Evolutionary conservation across 495 filamentous ascomycete species (phyloP).

Genomic region (Hypoxylon trugodes): DNA sequence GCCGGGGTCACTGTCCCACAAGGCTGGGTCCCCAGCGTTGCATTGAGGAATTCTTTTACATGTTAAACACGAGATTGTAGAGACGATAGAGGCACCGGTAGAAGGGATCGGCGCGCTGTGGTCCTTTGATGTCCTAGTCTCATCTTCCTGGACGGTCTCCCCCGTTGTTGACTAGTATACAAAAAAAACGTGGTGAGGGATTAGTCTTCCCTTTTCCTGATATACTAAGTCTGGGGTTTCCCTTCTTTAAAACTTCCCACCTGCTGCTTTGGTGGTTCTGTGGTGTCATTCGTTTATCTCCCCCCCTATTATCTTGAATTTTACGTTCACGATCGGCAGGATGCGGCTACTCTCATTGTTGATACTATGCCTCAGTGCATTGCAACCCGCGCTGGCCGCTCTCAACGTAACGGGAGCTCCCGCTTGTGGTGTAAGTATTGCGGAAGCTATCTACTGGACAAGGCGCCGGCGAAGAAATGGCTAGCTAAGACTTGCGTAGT

Average conservation of each 20-base stretch:
- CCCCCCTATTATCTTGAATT: constrained; percentile 4
- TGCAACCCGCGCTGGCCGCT: constrained; percentile 37
- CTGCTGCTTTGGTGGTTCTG: constrained; percentile 2
- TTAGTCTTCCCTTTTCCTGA: constrained; percentile 1
- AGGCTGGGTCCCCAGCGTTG: constrained; percentile 31
- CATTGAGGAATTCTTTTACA: constrained; percentile 17
- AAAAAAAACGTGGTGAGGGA: neutral
- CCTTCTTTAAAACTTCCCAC: constrained; percentile 11
- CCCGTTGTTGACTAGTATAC: neutral
- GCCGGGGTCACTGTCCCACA: constrained; percentile 26
- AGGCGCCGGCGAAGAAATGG: neutral
- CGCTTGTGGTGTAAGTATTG: constrained; percentile 35
- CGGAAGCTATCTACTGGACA: neutral
- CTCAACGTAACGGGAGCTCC: constrained; percentile 28
- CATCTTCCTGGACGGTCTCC: constrained; percentile 7
- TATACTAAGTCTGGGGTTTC: constrained; percentile 23
- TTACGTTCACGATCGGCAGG: constrained; percentile 17
- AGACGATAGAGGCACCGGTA: constrained; percentile 5
- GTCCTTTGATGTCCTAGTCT: constrained; percentile 20
- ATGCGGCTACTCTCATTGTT: constrained; percentile 34
- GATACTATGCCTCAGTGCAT: constrained; percentile 29
- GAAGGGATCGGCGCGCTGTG: constrained; percentile 15
- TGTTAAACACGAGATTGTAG: constrained; percentile 5
- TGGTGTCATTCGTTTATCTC: constrained; percentile 30
- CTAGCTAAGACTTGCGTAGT: constrained; percentile 28